Base-by-base conservation (phyloP, 2,329 filamentous ascomycete species). In the Colletotrichum filicis region DNA sequence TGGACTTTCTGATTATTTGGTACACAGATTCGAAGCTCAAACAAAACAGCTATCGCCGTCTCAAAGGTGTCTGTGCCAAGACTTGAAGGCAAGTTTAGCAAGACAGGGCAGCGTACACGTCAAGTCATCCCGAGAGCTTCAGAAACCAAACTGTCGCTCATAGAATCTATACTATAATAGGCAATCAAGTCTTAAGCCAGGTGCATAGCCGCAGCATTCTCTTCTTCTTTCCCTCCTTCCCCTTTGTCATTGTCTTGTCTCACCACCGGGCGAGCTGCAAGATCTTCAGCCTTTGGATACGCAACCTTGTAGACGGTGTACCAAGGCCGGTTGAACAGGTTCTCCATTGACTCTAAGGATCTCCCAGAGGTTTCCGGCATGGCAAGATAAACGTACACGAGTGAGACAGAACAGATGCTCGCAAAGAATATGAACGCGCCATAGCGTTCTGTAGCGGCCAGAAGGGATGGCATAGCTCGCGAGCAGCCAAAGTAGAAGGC, bases 401-500 rank as follows among this genome's bases (percentile, higher is more conserved):
- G 56, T 1, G 66, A 63, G 7, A 74, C 37, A 16, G 62, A 63
- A 32, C 70, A 67, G 26, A 76, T 65, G 28, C 42, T n/a, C 0
- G 68, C 64, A 42, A 73, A 74, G 37, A 75, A 68, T 22, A 68
- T 69, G 32, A 76, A 74, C 9, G 74, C 64, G 12, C 71, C 73
- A 16, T 69, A 81, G 1, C 79, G 75, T 3, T 81, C 64, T 0
- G 80, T 82, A 0, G 80, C 80, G 2, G 78, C 79, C 9, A 82
- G 58, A 1, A 82, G 76, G 0, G 79, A 80, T 1, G 80, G 81
- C 80, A 82, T 82, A 1, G 81, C 79, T 0, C 77, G 76, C 0
- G 80, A 81, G 53, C 80, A 80, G 0, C 79, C 80, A 56, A 82
- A 82, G 66, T 82, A 81, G 28, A 79, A 79, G 0, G 77, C 79